Evolutionary conservation across 2,329 filamentous ascomycete species (phyloP), one percentile per base, ranked within the genome.

Genomic region (Epichloe amarillans): DNA sequence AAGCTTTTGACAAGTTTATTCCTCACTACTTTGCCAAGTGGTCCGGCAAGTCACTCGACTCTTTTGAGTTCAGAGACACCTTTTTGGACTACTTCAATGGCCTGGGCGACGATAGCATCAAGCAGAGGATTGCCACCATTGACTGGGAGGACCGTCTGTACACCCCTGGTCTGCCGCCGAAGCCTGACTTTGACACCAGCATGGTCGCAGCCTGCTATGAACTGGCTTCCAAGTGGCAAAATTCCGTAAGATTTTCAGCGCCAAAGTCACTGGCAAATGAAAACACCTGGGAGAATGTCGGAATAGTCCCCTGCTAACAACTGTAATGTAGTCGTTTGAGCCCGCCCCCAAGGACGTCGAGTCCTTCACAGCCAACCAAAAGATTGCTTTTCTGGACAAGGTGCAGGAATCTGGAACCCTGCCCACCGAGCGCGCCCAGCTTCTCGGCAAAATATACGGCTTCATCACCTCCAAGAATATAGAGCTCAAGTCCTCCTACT

Each of bases 1-100:
- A 84, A n/a, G 85, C 86, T 64, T 98, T 93, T 71, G 88, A 97
- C 73, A 85, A 82, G 59, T 98, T 97, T 68, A 96, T 97, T 62
- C 89, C 90, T 15, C 83, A 95, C 66, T 96, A 97, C 72, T 97
- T 97, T 66, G 82, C 77, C 33, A 87, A 79, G 39, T 97, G 85
- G 79, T 82, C 86, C 52, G 79, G 80, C 62, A 91, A 89, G 67
- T 95, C 88, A 2, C 76, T 98, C 7, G 89, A 96, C 68, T 94
- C 88, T 2, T 95, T 86, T 60, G 88, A 97, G 62, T 98, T 98
- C 77, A 95, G 91, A 65, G 74, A 84, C 47, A 94, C 88, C 88
- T 83, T 96, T 49, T 65, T 95, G 37, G 79, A 86, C 55, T 97
- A 95, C 74, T 97, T 96, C 66, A 72, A 77, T 53, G 69, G 69